Evolutionary conservation across 495 filamentous ascomycete species (phyloP).

Genomic region (Parathielavia hyrcaniae): DNA sequence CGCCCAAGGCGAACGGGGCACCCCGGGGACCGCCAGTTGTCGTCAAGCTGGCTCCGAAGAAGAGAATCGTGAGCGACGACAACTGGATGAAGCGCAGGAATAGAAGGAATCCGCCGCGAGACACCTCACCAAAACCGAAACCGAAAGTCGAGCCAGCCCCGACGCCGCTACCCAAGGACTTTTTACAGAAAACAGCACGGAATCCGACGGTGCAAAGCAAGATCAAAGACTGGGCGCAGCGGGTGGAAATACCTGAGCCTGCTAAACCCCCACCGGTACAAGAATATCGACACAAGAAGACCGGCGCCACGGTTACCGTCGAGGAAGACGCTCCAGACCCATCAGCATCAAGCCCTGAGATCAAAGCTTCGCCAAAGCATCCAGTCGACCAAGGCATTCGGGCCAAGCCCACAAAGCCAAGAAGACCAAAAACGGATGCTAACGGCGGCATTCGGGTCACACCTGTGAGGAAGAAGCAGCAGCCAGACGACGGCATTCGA

Average conservation of each 20-base stretch:
- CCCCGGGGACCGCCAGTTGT: conserved; percentile 15
- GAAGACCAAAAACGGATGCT: conserved; percentile 17
- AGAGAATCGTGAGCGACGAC: conserved; percentile 73
- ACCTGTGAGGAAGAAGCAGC: conserved; percentile 23
- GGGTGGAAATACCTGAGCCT: conserved; percentile 38
- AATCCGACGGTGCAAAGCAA: conserved; percentile 48
- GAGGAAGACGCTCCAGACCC: conserved; percentile 27
- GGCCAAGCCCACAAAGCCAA: conserved; percentile 26
- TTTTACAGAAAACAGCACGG: conserved; percentile 40
- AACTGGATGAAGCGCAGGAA: conserved; percentile 60
- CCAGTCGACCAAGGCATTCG: conserved; percentile 35
- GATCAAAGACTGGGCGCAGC: conserved; percentile 48
- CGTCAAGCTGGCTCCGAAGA: conserved; percentile 50
- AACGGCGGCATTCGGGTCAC: conserved; percentile 38
- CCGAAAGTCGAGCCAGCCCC: conserved; percentile 34
- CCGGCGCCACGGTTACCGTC: conserved; percentile 29
- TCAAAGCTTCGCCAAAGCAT: conserved; percentile 20
- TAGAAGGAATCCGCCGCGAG: conserved; percentile 42
- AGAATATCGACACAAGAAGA: conserved; percentile 25
- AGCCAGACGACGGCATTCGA: conserved; percentile 32
- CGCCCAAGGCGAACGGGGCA: conserved; percentile 8
- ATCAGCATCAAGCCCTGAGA: conserved; percentile 9
- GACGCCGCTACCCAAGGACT: conserved; percentile 48
- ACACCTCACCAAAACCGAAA: conserved; percentile 28
- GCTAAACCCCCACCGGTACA: conserved; percentile 18